Evolutionary conservation across 495 filamentous ascomycete genomes (phyloP).

Genomic region (Podospora bellae-mahoneyi): DNA sequence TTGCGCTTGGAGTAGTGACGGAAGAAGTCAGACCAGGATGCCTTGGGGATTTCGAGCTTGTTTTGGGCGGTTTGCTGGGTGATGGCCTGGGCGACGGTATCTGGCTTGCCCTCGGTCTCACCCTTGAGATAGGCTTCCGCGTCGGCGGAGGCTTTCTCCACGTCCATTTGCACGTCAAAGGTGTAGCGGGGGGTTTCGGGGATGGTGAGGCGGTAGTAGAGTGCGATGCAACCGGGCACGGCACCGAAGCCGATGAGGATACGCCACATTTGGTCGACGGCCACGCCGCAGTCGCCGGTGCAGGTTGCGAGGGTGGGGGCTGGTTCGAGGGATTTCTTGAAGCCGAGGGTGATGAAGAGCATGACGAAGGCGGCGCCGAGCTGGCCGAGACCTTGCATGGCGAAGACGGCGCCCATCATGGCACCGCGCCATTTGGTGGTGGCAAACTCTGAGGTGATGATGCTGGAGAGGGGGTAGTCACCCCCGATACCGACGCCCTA

Average conservation of each 20-base stretch:
- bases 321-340: conserved; percentile 61
- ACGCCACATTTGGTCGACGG: conserved; percentile 87
- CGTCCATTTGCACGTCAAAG: conserved; percentile 73
- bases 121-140: conserved; percentile 61
- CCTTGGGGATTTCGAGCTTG: conserved; percentile 56
- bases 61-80: conserved; percentile 44
- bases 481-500: conserved; percentile 74
- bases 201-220: conserved; percentile 86
- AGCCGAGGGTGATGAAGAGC: conserved; percentile 67
- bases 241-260: conserved; percentile 72
- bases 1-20: conserved; percentile 62
- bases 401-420: conserved; percentile 84
- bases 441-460: conserved; percentile 81
- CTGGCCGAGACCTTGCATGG: conserved; percentile 80
- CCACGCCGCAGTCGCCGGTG: conserved; percentile 60
- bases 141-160: conserved; percentile 68
- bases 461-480: conserved; percentile 79
- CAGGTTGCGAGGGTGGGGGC: conserved; percentile 51
- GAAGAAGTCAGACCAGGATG: conserved; percentile 63
- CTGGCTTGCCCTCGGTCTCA: conserved; percentile 55
- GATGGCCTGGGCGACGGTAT: conserved; percentile 56
- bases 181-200: conserved; percentile 73
- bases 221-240: conserved; percentile 70
- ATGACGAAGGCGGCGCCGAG: conserved; percentile 67
- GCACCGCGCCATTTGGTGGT: conserved; percentile 72